A percentile compares a stretch with the other conserved stretches of the same genome.
Evolutionary conservation across 768 basidiomycete species (phyloP).

Genomic region (Rubroboletus satanas): DNA sequence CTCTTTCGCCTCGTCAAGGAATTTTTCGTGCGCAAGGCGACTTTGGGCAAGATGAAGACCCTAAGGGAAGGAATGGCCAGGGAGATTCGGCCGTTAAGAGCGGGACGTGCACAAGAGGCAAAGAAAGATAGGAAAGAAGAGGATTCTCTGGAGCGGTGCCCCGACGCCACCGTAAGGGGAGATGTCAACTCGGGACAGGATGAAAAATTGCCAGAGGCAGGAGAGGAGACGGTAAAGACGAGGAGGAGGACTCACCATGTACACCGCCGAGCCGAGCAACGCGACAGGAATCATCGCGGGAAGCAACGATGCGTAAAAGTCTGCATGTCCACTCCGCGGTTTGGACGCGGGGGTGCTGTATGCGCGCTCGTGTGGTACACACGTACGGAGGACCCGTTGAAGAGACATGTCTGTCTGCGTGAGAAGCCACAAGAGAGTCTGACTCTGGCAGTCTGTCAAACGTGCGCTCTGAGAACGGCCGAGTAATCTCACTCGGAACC

Average conservation of each 20-base stretch:
- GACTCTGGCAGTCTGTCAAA: background rate
- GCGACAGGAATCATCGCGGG: conserved; percentile 79
- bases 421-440: no score
- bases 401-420: background rate
- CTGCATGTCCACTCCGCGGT: conserved; percentile 47
- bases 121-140: conserved; percentile 1
- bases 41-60: conserved; percentile 62
- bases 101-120: background rate
- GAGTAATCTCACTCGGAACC: no score
- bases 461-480: background rate
- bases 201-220: conserved; percentile 3
- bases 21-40: conserved; percentile 66
- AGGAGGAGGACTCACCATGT: conserved; percentile 47
- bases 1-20: conserved; percentile 55
- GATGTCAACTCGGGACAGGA: background rate
- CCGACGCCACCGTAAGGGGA: conserved; percentile 10
- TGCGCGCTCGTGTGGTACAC: background rate
- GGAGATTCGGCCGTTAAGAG: conserved; percentile 13
- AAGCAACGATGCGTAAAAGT: conserved; percentile 64
- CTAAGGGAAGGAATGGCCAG: conserved; percentile 33
- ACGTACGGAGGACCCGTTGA: background rate
- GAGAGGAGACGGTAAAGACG: background rate
- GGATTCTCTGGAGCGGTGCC: background rate
- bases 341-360: conserved; percentile 10
- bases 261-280: conserved; percentile 74